Percentiles rank a stretch among this genome's conserved stretches.
These are phyloP conservation scores for Acacia melanoxylon DNA, from an alignment of 306 rosid genomes.

Conservation along the genomic window DNA sequence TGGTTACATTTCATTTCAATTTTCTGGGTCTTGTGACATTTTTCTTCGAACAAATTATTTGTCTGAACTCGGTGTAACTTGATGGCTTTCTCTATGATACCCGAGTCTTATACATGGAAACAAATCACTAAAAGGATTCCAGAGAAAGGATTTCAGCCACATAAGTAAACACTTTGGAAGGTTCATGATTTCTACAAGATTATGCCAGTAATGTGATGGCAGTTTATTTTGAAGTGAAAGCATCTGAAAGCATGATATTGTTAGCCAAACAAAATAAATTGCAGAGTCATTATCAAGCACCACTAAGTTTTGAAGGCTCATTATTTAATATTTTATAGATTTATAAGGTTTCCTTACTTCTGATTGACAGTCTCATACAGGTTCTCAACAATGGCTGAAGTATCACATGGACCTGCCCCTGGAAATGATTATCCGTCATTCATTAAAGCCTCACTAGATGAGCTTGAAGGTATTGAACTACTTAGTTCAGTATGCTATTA, in stretches of 20 bases:
- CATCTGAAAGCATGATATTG: neutral
- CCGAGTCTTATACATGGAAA: conserved; percentile 26
- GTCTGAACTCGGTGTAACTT: neutral
- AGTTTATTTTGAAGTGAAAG: conserved; percentile 6
- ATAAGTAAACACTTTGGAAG: conserved; percentile 41
- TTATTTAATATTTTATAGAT: conserved; percentile 29
- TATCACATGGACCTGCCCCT: conserved; percentile 38
- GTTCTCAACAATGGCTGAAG: conserved; percentile 56
- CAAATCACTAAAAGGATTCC: conserved; percentile 25
- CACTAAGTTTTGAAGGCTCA: neutral
- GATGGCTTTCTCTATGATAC: conserved; percentile 15
- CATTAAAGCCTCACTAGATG: conserved; percentile 57
- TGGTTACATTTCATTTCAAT: no score
- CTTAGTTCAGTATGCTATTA: neutral
- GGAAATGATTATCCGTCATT: conserved; percentile 59
- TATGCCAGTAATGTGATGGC: neutral
- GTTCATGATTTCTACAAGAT: neutral
- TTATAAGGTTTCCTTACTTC: conserved; percentile 50
- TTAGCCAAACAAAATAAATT: neutral
- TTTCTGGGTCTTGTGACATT: no score
- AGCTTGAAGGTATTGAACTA: conserved; percentile 66
- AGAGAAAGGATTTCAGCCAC: conserved; percentile 30
- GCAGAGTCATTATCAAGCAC: neutral
- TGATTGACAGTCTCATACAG: conserved; percentile 59
- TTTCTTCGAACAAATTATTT: neutral